Evolutionary conservation across 129 eudicot species (phyloP).

Genomic region (Centaurea solstitialis): DNA sequence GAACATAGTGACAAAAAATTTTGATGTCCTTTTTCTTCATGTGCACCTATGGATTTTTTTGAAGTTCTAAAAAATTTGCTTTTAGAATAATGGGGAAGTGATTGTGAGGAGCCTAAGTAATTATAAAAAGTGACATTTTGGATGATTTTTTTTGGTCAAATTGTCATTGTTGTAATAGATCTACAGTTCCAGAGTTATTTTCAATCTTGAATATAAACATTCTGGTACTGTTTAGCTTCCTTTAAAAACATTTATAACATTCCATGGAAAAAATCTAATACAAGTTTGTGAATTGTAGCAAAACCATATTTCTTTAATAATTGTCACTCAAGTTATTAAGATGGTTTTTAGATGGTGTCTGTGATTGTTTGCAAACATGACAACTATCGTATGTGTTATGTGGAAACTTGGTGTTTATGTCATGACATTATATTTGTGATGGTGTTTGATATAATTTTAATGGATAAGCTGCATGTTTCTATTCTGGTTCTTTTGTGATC

Average conservation of each 20-base stretch:
- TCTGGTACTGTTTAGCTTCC: background rate
- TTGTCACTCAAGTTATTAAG: background rate
- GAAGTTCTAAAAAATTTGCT: background rate
- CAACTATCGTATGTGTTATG: background rate
- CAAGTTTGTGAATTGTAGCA: background rate
- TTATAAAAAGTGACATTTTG: background rate
- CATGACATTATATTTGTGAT: background rate
- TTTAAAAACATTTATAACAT: background rate
- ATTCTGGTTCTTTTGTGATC: background rate
- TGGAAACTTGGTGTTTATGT: background rate
- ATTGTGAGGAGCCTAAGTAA: background rate
- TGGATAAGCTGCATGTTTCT: background rate
- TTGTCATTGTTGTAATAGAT: background rate
- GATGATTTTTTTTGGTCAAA: background rate
- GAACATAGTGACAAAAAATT: background rate
- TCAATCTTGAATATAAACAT: background rate
- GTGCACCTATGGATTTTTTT: background rate
- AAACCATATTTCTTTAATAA: background rate
- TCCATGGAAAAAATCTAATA: background rate
- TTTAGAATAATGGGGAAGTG: background rate
- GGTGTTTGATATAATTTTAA: background rate
- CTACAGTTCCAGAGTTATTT: background rate
- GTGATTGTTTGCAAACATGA: background rate
- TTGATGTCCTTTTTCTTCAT: background rate
- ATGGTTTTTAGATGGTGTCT: background rate